Evolutionary conservation across 2,329 filamentous ascomycete species (phyloP), one percentile per base, ranked within the genome.

Genomic region (Aspergillus viridinutans): DNA sequence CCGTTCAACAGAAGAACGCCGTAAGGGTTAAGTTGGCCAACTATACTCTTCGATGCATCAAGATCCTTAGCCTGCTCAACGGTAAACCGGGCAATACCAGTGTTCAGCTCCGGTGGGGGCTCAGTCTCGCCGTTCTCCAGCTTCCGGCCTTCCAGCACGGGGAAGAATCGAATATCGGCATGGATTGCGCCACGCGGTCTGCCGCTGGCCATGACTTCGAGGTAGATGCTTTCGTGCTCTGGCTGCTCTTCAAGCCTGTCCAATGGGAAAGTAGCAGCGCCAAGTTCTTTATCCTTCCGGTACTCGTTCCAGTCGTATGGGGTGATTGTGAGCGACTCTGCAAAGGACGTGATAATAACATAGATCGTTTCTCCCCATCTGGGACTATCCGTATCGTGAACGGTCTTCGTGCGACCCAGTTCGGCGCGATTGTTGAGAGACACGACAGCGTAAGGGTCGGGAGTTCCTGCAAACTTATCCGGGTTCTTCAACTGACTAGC

Each of bases 311-410:
- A 97, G 73, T 99, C 94, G 68, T 87, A 96, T 29, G 96, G 74
- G 55, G 89, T 85, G 55, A 99, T 83, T 23, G 93, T 94, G 55
- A 99, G 81, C 28, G 89, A 83, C 71, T 99, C 94, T 57, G 89
- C 90, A 70, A 96, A 89, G 3, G 91, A 96, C 1, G 91, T 96
- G 63, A 99, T 82, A 62, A 99, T 94, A 65, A 97, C 85, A 72
- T 97, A 97, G 70, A 97, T 86, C 0, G 94, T 99, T 76, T 99
- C 93, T 68, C 94, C 95, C 94, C 94, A 99, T 66, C 88, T 85
- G 6, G 94, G 94, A 69, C 91, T 95, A 52, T 87, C 80, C 55
- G 89, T 94, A 69, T 97, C 91, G 59, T 88, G 84, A 60, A 97
- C 79, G 2, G 86, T 90, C 82, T 97, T 97, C 48, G 94, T 99